These are phyloP conservation scores for Melanopsichium pennsylvanicum DNA, from an alignment of 1,284 basidiomycete genomes.

Conservation along the genomic window DNA sequence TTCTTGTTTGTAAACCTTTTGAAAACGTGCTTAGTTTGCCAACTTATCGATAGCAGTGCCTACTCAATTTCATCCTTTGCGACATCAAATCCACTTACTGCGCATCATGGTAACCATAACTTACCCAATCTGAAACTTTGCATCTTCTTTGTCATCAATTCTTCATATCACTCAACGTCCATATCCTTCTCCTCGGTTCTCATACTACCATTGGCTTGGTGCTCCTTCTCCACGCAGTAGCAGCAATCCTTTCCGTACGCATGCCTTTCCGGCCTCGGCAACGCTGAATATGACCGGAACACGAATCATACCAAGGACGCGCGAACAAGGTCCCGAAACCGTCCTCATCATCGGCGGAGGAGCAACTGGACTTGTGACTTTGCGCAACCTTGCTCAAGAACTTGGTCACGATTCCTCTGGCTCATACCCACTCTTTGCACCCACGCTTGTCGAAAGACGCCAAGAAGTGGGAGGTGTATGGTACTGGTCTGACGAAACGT, in stretches of 20 bases:
- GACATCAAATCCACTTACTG: too few species aligned
- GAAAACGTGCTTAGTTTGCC: constrained; percentile 3
- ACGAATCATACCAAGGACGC: constrained; percentile 11
- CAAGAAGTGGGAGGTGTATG: constrained; percentile 59
- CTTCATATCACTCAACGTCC: too few species aligned
- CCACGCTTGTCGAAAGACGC: constrained; percentile 48
- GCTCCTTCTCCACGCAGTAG: too few species aligned
- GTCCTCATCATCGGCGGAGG: constrained; percentile 60
- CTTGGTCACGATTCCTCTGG: constrained; percentile 9
- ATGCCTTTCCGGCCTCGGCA: too few species aligned
- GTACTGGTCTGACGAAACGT: constrained; percentile 46
- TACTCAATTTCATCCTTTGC: too few species aligned
- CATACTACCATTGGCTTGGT: too few species aligned
- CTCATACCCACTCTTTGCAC: constrained; percentile 24
- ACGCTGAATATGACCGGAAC: not conserved
- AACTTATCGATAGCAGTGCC: too few species aligned
- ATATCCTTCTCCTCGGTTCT: too few species aligned
- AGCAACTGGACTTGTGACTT: constrained; percentile 49
- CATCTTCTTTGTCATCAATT: too few species aligned
- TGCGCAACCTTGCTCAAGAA: constrained; percentile 48
- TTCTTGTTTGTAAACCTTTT: constrained; percentile 7
- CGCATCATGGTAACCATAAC: too few species aligned
- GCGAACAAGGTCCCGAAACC: constrained; percentile 19
- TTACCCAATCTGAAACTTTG: too few species aligned
- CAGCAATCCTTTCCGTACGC: too few species aligned